A percentile compares a stretch with the other conserved stretches of the same genome.
Conservation (phyloP, 2,329 filamentous ascomycete genomes). For the Xylariaceae sp. region DNA sequence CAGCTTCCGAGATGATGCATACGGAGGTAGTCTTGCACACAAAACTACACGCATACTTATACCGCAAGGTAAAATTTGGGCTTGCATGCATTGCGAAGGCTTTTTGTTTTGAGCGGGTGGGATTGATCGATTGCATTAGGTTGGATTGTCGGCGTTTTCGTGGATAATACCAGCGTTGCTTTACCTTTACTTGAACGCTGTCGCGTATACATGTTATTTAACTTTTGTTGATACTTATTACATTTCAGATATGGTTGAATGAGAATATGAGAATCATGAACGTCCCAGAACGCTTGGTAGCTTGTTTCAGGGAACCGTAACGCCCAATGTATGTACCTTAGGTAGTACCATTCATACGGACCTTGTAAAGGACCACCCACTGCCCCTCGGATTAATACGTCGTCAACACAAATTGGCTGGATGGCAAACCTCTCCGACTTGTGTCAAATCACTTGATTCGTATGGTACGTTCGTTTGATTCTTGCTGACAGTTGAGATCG, state of each 20-base stretch:
- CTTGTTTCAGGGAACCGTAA: no score
- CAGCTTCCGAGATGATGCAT: neutral
- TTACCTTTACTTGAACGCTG: neutral
- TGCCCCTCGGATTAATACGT: no score
- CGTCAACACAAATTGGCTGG: no score
- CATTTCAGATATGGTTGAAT: neutral
- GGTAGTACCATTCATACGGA: no score
- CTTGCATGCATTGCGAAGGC: constrained; percentile 1
- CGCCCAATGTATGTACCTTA: no score
- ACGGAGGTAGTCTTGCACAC: neutral
- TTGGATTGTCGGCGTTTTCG: neutral
- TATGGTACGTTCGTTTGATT: no score
- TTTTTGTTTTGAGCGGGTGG: neutral
- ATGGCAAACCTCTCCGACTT: no score
- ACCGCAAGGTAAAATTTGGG: constrained; percentile 7
- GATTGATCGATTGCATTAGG: constrained; percentile 3
- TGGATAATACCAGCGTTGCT: neutral
- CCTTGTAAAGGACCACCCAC: no score
- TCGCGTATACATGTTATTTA: neutral
- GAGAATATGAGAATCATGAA: constrained; percentile 10
- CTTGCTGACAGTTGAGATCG: no score
- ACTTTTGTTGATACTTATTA: neutral
- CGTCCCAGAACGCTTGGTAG: neutral
- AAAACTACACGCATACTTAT: constrained; percentile 13
- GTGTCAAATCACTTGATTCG: no score